A percentile compares a stretch with the other conserved stretches of the same genome.
Evolutionary conservation across 257 asterid species (phyloP).

Genomic region (Thymus mandschuricus): DNA sequence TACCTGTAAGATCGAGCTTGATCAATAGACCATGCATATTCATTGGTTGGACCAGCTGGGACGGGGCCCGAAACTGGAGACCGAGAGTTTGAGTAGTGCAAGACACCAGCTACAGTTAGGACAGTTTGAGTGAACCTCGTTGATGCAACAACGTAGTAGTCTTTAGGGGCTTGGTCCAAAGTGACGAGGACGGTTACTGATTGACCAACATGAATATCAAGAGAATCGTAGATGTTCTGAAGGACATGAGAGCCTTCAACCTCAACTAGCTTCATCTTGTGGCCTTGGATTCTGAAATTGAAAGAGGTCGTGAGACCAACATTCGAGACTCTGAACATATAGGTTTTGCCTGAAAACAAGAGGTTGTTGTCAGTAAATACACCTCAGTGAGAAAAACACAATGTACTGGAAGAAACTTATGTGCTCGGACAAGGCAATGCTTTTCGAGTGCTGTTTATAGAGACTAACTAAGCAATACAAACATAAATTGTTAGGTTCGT

Average conservation of each 20-base stretch:
- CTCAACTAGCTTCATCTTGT: constrained; percentile 83
- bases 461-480: not conserved
- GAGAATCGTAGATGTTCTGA: constrained; percentile 71
- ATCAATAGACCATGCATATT: constrained; percentile 67
- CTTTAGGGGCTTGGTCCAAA: constrained; percentile 77
- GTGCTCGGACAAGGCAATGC: not conserved
- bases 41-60: constrained; percentile 64
- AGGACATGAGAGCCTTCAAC: constrained; percentile 92
- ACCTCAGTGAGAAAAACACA: constrained; percentile 32
- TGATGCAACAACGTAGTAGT: constrained; percentile 82
- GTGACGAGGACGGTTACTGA: constrained; percentile 74
- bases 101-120: constrained; percentile 54
- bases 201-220: constrained; percentile 90
- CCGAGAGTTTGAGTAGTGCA: constrained; percentile 74
- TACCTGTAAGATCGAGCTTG: constrained; percentile 93
- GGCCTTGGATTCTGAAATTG: constrained; percentile 92
- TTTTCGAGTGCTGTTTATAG: not conserved
- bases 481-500: not conserved
- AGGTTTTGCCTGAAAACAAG: constrained; percentile 68
- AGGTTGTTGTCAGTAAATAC: constrained; percentile 14
- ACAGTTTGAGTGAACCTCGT: constrained; percentile 62
- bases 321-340: constrained; percentile 90
- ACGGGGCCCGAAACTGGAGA: constrained; percentile 64
- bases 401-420: not conserved
- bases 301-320: constrained; percentile 69